These are phyloP conservation scores for Sclerotinia trifoliorum DNA, from an alignment of 2,329 filamentous ascomycete genomes.

Conservation along the genomic window DNA sequence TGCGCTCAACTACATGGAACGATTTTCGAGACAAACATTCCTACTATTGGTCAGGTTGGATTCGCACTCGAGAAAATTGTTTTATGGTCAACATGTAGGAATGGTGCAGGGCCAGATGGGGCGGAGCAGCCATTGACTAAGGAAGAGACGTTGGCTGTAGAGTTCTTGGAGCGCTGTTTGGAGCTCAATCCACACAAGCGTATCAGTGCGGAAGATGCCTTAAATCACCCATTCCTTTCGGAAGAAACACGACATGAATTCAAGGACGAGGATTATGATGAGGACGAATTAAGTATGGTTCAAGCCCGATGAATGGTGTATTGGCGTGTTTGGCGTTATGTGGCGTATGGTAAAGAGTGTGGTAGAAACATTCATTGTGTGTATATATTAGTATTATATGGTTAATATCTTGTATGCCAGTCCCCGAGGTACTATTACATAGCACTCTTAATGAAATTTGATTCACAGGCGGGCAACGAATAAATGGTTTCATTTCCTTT, in stretches of 20 bases:
- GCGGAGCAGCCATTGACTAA: conserved; percentile 51
- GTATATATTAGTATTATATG: conserved; percentile 25
- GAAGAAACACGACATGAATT: conserved; percentile 46
- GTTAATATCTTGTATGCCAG: conserved; percentile 19
- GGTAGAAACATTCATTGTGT: conserved; percentile 27
- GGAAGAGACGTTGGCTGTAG: conserved; percentile 71
- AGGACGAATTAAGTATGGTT: conserved; percentile 26
- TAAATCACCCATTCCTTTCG: conserved; percentile 68
- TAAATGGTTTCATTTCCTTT: conserved; percentile 22
- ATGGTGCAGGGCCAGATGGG: conserved; percentile 55
- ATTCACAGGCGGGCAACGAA: conserved; percentile 20
- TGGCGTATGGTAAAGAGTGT: conserved; percentile 23
- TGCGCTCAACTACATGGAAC: conserved; percentile 84
- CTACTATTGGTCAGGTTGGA: conserved; percentile 80
- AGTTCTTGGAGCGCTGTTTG: conserved; percentile 70
- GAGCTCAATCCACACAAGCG: conserved; percentile 73
- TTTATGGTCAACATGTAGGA: conserved; percentile 86
- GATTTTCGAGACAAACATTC: conserved; percentile 88
- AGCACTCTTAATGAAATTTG: conserved; percentile 25
- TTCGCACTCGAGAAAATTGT: conserved; percentile 92
- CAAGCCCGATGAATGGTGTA: conserved; percentile 14
- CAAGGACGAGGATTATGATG: conserved; percentile 50
- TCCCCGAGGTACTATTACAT: conserved; percentile 27
- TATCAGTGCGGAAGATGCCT: conserved; percentile 72
- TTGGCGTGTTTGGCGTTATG: conserved; percentile 5